Evolutionary conservation across 345 rosid genomes (phyloP).

Genomic region (Alliaria petiolata): DNA sequence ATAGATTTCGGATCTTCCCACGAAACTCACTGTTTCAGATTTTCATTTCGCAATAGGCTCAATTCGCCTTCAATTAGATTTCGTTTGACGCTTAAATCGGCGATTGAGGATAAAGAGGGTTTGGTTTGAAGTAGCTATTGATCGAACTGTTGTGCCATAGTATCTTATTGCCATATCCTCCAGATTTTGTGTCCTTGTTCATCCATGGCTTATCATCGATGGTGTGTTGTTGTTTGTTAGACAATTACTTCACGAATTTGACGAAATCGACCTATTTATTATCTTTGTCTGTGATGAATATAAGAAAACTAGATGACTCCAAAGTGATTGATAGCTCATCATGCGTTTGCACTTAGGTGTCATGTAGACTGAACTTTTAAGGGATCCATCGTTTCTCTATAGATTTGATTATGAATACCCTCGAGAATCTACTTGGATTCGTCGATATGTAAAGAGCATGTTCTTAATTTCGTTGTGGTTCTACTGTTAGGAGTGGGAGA

Average conservation of each 20-base stretch:
- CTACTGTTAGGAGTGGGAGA: constrained; percentile 62
- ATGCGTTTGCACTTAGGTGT: too few species aligned
- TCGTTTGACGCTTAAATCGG: neutral
- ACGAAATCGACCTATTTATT: neutral
- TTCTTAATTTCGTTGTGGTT: neutral
- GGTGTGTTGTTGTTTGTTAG: neutral
- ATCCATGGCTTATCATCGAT: neutral
- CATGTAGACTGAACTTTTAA: neutral
- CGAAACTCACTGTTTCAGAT: neutral
- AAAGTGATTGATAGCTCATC: too few species aligned
- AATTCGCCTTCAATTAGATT: neutral
- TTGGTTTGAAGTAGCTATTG: neutral
- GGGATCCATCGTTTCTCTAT: neutral
- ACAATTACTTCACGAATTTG: neutral
- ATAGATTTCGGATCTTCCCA: neutral
- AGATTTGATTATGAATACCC: neutral
- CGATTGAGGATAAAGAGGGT: neutral
- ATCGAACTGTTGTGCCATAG: neutral
- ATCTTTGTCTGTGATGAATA: neutral
- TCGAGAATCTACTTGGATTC: neutral
- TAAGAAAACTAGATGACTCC: neutral
- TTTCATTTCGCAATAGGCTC: neutral
- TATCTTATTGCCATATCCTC: too few species aligned
- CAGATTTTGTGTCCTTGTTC: neutral
- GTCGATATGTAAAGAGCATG: neutral